Percentiles rank a stretch among this genome's conserved stretches.
Evolutionary conservation across 805 yeast genomes (phyloP).

Genomic region (Aciculoconidium aculeatum): DNA sequence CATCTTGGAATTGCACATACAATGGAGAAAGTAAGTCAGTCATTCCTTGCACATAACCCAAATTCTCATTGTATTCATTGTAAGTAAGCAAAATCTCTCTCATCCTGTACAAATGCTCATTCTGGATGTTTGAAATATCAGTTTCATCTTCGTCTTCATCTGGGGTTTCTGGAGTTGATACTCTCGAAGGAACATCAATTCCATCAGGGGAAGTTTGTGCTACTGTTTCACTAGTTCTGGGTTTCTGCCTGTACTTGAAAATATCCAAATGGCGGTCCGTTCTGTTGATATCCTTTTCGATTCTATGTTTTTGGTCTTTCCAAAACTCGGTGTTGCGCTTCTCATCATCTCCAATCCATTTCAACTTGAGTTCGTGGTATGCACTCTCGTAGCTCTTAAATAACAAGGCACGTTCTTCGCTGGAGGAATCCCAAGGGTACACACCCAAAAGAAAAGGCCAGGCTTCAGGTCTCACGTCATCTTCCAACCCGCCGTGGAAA

Average conservation of each 20-base stretch:
- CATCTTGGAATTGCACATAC: conserved; percentile 62
- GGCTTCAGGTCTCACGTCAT: conserved; percentile 57
- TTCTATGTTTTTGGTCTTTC: conserved; percentile 84
- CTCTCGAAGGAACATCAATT: conserved; percentile 10
- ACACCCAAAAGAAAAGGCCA: conserved; percentile 85
- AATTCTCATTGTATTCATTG: conserved; percentile 72
- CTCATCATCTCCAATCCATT: conserved; percentile 60
- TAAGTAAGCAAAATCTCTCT: conserved; percentile 79
- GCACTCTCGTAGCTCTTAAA: conserved; percentile 50
- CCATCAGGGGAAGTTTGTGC: conserved; percentile 8
- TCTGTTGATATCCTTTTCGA: conserved; percentile 88
- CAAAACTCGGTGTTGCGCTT: conserved; percentile 57
- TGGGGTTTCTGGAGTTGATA: conserved; percentile 30
- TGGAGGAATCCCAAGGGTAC: conserved; percentile 82
- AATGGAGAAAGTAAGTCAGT: conserved; percentile 86
- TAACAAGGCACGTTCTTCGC: conserved; percentile 59
- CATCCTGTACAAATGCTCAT: conserved; percentile 67
- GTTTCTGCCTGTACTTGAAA: conserved; percentile 34
- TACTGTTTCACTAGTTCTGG: background rate
- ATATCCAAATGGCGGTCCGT: conserved; percentile 77
- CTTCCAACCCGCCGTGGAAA: conserved; percentile 83
- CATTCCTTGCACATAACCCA: conserved; percentile 99
- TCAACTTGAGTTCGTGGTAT: conserved; percentile 58
- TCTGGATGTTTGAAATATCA: conserved; percentile 60
- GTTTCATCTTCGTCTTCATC: conserved; percentile 38